These are phyloP conservation scores for Salix udensis DNA, from an alignment of 345 rosid genomes.

Conservation along the genomic window DNA sequence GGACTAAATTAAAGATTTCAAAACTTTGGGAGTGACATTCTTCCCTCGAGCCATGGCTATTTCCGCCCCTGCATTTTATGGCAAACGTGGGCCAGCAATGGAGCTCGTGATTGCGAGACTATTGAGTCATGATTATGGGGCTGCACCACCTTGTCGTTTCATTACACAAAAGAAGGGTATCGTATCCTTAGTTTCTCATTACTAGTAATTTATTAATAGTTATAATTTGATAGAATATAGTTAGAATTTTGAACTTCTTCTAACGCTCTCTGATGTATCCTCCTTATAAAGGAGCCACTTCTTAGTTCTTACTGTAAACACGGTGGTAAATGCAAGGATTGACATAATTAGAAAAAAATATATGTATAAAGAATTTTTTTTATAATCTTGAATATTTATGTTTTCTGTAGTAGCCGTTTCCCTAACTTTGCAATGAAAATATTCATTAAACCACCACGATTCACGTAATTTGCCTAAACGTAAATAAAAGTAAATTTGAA, in stretches of 20 bases:
- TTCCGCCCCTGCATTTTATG: not conserved
- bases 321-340: not conserved
- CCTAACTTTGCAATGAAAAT: too few species aligned
- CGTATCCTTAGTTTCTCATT: conserved; percentile 14
- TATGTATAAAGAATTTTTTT: too few species aligned
- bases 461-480: too few species aligned
- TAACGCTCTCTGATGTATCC: not conserved
- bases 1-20: not conserved
- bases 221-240: not conserved
- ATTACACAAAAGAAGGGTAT: not conserved
- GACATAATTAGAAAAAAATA: too few species aligned
- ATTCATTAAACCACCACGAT: too few species aligned
- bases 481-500: too few species aligned
- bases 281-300: not conserved
- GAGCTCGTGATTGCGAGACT: not conserved
- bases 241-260: not conserved
- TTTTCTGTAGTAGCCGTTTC: too few species aligned
- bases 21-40: not conserved
- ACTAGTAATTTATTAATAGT: not conserved
- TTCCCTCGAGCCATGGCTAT: not conserved
- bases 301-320: not conserved
- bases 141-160: not conserved
- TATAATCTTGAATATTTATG: too few species aligned
- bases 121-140: not conserved
- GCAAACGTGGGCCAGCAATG: not conserved